A percentile compares a stretch with the other conserved stretches of the same genome.
These are phyloP conservation scores for Beauveria rudraprayagi DNA, from an alignment of 2,329 filamentous ascomycete species.

Conservation along the genomic window DNA sequence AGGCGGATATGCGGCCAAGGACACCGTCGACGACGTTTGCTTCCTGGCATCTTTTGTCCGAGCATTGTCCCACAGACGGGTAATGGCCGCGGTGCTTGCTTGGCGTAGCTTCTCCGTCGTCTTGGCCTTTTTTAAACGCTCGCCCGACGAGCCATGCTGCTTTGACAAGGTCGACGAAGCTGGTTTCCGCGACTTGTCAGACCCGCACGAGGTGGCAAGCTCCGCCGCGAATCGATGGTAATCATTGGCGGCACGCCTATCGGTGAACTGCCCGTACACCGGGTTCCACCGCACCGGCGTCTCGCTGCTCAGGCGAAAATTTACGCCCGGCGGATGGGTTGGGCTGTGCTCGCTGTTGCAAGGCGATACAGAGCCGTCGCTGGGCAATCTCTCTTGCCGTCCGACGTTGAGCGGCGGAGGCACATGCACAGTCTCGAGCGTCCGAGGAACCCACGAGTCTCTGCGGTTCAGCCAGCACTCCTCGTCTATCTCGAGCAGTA, in stretches of 20 bases:
- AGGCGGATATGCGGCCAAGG: background rate
- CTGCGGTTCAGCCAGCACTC: background rate
- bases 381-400: background rate
- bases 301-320: background rate
- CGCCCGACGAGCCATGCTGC: background rate
- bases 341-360: background rate
- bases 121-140: background rate
- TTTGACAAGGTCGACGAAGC: background rate
- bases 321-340: background rate
- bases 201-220: conserved; percentile 18
- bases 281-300: conserved; percentile 13
- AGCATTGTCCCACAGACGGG: background rate
- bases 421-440: background rate
- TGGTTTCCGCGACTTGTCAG: background rate
- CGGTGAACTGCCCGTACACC: conserved; percentile 21
- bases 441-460: conserved; percentile 1
- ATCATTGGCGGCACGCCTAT: conserved; percentile 24
- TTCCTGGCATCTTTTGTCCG: background rate
- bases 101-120: background rate
- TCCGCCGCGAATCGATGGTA: conserved; percentile 28
- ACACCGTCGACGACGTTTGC: background rate
- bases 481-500: background rate
- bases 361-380: background rate
- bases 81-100: background rate
- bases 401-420: background rate